Evolutionary conservation across 257 asterid genomes (phyloP), one percentile per base, ranked within the genome.

Genomic region (Scutellaria galericulata): DNA sequence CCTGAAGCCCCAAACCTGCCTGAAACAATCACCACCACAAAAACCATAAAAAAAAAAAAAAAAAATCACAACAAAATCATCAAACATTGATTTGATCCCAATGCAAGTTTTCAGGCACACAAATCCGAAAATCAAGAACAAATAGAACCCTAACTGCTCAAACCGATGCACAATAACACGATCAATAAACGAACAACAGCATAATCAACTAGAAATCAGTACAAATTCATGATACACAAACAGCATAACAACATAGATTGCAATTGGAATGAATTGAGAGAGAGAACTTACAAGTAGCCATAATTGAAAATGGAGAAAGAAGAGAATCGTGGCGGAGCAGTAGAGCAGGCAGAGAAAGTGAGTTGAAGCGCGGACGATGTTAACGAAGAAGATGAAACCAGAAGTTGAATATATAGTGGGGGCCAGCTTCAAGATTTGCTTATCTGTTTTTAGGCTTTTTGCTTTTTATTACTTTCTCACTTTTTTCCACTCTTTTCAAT

Each of bases 1-100:
- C 92, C 77, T 65, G 90, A 80, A 81, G 85, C 80, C 83, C 92
- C 89, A 71, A 83, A 74, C 71, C 90, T 79, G 57, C 86, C 96
- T 87, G 81, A 75, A 82, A 75, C 57, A 65, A 58, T 64, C 22
- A 64, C 48, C 60, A 39, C 53, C 75, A 55, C 5, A 50, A 64
- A 37, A 65, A 9, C 55, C 37, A 47, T 18, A 12, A 59, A 24
- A 60, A 13, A 11, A 12, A 59, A 24, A 60, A 13, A 11, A 37
- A 37, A 47, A 18, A 18, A 18, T 18, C 46, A 58, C 35, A 31
- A 42, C 5, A 27, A 57, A 27, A 14, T 8, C 67, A 70, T 54
- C 4, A 56, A 56, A 22, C 37, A 31, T 31, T 4, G 4, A 31
- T 31, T 31, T 31, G 37, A 31, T 31, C 37, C 37, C 37, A 31